Evolutionary conservation across 2,329 filamentous ascomycete species (phyloP).

Genomic region (Neocucurbitaria cava): DNA sequence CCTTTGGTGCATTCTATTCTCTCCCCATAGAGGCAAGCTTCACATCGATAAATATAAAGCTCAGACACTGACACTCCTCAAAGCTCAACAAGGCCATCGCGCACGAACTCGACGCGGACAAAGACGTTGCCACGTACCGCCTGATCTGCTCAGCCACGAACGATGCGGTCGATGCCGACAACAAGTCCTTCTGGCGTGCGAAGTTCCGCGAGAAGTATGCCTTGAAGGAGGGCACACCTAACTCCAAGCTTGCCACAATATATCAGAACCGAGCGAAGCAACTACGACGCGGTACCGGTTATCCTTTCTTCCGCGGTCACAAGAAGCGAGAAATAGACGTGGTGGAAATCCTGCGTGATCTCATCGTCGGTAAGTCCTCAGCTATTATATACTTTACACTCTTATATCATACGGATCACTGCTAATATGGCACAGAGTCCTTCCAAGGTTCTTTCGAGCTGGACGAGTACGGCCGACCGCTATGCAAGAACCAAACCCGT

Average conservation of each 20-base stretch:
- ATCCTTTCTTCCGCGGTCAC: slow-evolving; percentile 29
- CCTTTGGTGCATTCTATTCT: slow-evolving; percentile 35
- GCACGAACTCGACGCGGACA: slow-evolving; percentile 47
- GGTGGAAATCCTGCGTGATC: slow-evolving; percentile 48
- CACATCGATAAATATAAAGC: background rate
- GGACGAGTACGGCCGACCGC: slow-evolving; percentile 28
- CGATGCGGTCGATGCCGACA: slow-evolving; percentile 50
- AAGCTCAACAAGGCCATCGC: slow-evolving; percentile 53
- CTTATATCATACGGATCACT: background rate
- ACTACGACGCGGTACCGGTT: slow-evolving; percentile 23
- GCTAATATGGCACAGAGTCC: slow-evolving; percentile 31
- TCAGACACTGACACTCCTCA: background rate
- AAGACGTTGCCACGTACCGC: slow-evolving; percentile 53
- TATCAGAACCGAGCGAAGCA: slow-evolving; percentile 44
- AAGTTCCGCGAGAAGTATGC: slow-evolving; percentile 55
- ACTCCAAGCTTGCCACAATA: slow-evolving; percentile 41
- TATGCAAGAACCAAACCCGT: slow-evolving; percentile 43
- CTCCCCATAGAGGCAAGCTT: slow-evolving; percentile 42
- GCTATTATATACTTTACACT: background rate
- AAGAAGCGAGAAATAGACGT: slow-evolving; percentile 39
- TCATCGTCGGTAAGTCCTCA: slow-evolving; percentile 54
- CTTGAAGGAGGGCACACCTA: slow-evolving; percentile 21
- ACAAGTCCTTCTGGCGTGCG: slow-evolving; percentile 56
- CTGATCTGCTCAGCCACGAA: slow-evolving; percentile 49
- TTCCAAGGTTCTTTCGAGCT: slow-evolving; percentile 29